Evolutionary conservation across 2,329 filamentous ascomycete species (phyloP).

Genomic region (Talaromyces rugulosus): DNA sequence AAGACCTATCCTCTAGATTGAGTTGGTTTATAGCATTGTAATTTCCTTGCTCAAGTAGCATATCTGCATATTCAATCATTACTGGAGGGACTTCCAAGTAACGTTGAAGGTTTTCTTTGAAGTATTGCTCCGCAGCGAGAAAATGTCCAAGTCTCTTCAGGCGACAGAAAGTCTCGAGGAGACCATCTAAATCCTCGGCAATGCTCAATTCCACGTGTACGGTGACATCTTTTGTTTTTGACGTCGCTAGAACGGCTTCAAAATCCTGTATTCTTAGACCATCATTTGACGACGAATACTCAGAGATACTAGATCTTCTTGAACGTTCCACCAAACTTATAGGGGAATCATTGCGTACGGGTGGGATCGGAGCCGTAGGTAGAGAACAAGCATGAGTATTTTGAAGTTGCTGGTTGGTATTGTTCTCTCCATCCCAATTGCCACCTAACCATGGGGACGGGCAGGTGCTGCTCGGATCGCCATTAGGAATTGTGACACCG

Average conservation of each 20-base stretch:
- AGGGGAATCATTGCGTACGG: too few species aligned
- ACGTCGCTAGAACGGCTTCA: not conserved
- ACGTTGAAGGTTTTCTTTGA: constrained; percentile 9
- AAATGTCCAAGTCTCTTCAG: constrained; percentile 17
- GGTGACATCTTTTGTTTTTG: constrained; percentile 7
- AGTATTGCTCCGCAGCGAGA: constrained; percentile 13
- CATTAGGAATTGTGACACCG: too few species aligned
- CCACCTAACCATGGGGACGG: too few species aligned
- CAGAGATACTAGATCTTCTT: too few species aligned
- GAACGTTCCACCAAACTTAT: too few species aligned
- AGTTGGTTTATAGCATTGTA: not conserved
- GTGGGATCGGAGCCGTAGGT: too few species aligned
- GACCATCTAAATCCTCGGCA: constrained; percentile 10
- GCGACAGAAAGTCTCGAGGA: constrained; percentile 16
- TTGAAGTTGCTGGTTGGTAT: too few species aligned
- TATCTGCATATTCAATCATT: constrained; percentile 14
- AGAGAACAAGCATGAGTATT: too few species aligned
- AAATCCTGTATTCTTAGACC: not conserved
- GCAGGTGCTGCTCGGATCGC: too few species aligned
- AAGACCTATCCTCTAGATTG: not conserved
- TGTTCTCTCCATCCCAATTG: too few species aligned
- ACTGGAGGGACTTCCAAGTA: constrained; percentile 9
- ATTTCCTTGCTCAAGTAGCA: constrained; percentile 14
- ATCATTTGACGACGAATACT: too few species aligned
- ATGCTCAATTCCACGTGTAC: constrained; percentile 11